phyloP scores from a whole-genome alignment of 1,284 basidiomycete species.

The Apiotrichum sp. region DNA sequence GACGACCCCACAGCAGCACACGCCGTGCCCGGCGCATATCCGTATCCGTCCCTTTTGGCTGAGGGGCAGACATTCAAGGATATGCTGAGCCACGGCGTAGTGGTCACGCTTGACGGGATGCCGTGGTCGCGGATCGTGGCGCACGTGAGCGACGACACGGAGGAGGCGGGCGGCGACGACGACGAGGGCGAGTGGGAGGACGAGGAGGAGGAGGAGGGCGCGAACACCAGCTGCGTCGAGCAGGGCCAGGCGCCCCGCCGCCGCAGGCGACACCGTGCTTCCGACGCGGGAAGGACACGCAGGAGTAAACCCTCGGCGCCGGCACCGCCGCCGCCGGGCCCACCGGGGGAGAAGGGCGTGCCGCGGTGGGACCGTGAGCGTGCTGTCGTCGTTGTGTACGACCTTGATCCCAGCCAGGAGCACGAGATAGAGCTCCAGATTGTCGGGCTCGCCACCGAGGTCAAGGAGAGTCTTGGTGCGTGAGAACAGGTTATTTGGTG shows the following conservation, averaged over 20 bases:
- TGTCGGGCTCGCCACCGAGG: constrained; percentile 35
- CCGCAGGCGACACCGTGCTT: neutral
- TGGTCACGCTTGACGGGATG: constrained; percentile 44
- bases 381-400: constrained; percentile 46
- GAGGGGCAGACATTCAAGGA: constrained; percentile 41
- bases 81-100: constrained; percentile 44
- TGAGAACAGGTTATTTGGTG: neutral
- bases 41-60: constrained; percentile 2
- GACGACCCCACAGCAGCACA: constrained; percentile 7
- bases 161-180: constrained; percentile 11
- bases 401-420: constrained; percentile 43
- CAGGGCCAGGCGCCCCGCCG: neutral
- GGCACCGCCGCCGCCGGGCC: no score
- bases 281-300: no score
- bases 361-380: constrained; percentile 32
- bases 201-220: constrained; percentile 11
- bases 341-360: neutral
- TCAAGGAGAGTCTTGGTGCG: constrained; percentile 25
- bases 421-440: constrained; percentile 47
- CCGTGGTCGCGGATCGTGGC: constrained; percentile 46
- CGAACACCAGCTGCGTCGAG: constrained; percentile 8
- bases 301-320: no score
- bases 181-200: constrained; percentile 21
- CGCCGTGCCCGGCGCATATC: constrained; percentile 11
- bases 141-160: constrained; percentile 41